Conservation (phyloP, 2,329 filamentous ascomycete species). For the Claviceps fusiformis region DNA sequence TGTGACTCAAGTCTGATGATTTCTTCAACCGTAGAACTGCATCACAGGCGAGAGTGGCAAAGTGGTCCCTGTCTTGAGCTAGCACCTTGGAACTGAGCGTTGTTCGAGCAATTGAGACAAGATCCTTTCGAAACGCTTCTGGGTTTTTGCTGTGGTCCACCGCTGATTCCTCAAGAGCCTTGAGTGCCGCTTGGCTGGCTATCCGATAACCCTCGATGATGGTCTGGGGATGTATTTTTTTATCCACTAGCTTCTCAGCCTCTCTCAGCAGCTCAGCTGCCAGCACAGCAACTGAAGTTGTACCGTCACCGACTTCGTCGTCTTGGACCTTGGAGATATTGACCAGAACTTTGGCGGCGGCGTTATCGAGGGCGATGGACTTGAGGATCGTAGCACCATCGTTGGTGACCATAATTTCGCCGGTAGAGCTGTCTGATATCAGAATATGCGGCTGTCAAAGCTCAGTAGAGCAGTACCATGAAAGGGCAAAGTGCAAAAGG, state of each 20-base stretch:
- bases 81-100: conserved; percentile 96
- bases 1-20: conserved; percentile 88
- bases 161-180: conserved; percentile 69
- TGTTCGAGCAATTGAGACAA: conserved; percentile 81
- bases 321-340: conserved; percentile 99
- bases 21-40: conserved; percentile 82
- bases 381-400: conserved; percentile 98
- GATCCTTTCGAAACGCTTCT: conserved; percentile 76
- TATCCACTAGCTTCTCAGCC: conserved; percentile 91
- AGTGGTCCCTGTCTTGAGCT: conserved; percentile 84
- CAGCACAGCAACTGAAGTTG: conserved; percentile 91
- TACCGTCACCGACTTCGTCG: conserved; percentile 95
- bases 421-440: conserved; percentile 55
- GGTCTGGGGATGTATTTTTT: conserved; percentile 98
- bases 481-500: neutral
- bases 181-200: conserved; percentile 78
- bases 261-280: conserved; percentile 91
- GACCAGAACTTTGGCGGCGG: conserved; percentile 92
- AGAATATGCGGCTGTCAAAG: conserved; percentile 4
- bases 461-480: neutral
- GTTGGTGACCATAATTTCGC: conserved; percentile 96
- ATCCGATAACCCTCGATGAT: conserved; percentile 99
- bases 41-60: conserved; percentile 77
- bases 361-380: conserved; percentile 95
- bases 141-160: conserved; percentile 80